Evolutionary conservation across 1,284 basidiomycete species (phyloP).

Genomic region (Trichosporon coremiiforme): DNA sequence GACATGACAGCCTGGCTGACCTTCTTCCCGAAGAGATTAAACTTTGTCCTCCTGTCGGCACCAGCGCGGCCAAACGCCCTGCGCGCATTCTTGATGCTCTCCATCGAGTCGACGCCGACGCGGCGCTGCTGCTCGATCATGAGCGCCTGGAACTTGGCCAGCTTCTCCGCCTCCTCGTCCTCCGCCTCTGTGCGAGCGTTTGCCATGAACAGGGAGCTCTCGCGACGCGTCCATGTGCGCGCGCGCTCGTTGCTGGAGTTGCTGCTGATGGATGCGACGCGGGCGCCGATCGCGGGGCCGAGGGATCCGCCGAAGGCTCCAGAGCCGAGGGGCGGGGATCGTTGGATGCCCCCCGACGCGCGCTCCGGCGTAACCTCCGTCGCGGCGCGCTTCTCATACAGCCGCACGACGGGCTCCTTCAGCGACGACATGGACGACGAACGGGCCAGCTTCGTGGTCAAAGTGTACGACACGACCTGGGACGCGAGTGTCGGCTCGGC

Average conservation of each 20-base stretch:
- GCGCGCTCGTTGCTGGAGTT: neutral
- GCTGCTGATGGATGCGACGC: neutral
- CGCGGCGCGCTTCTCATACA: slow-evolving; percentile 4
- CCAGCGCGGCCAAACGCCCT: slow-evolving; percentile 25
- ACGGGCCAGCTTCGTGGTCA: slow-evolving; percentile 23
- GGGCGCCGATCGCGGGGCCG: neutral
- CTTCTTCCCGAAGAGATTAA: slow-evolving; percentile 39
- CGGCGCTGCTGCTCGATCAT: slow-evolving; percentile 44
- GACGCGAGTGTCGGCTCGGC: slow-evolving; percentile 23
- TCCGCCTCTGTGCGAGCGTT: neutral
- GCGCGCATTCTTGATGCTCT: slow-evolving; percentile 33
- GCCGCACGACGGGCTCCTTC: neutral
- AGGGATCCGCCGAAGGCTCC: neutral
- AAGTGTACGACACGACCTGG: slow-evolving; percentile 1
- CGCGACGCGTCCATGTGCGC: slow-evolving; percentile 18
- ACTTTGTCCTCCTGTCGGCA: slow-evolving; percentile 33
- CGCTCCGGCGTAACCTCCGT: neutral
- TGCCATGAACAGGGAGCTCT: slow-evolving; percentile 12
- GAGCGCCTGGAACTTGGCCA: slow-evolving; percentile 46
- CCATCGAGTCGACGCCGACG: slow-evolving; percentile 37
- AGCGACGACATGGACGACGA: slow-evolving; percentile 27
- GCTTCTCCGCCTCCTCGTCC: slow-evolving; percentile 38
- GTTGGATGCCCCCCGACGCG: no score
- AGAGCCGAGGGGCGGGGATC: neutral
- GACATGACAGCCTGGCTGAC: slow-evolving; percentile 37